These are phyloP conservation scores for Pleomassaria siparia DNA, from an alignment of 2,329 filamentous ascomycete genomes.

Conservation along the genomic window DNA sequence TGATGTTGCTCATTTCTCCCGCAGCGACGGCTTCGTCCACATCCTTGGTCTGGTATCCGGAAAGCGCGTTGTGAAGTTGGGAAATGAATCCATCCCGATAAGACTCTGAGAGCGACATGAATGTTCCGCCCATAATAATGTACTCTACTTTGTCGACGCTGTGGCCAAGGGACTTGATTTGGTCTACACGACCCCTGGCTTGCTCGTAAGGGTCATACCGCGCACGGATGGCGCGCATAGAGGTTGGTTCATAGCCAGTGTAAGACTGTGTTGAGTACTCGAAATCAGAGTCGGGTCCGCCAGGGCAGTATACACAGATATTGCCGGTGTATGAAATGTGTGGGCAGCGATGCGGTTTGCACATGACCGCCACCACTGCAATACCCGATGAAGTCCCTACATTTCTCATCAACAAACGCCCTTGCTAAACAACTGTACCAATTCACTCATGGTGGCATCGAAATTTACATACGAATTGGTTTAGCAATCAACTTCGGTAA, in stretches of 20 bases:
- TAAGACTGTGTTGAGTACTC: slow-evolving; percentile 99
- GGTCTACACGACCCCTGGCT: slow-evolving; percentile 90
- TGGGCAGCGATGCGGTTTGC: slow-evolving; percentile 95
- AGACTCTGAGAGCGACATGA: slow-evolving; percentile 90
- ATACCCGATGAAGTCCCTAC: slow-evolving; percentile 93
- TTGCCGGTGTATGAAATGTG: slow-evolving; percentile 99
- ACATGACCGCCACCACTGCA: slow-evolving; percentile 98
- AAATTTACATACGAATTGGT: slow-evolving; percentile 82
- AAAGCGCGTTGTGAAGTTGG: slow-evolving; percentile 94
- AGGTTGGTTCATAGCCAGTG: slow-evolving; percentile 96
- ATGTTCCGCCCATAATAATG: slow-evolving; percentile 99
- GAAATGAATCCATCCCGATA: slow-evolving; percentile 94
- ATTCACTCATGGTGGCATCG: no score
- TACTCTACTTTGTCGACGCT: slow-evolving; percentile 99
- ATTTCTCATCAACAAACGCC: slow-evolving; percentile 10
- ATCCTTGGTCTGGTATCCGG: slow-evolving; percentile 89
- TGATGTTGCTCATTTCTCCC: slow-evolving; percentile 94
- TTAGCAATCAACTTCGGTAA: slow-evolving; percentile 95
- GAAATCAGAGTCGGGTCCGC: slow-evolving; percentile 96
- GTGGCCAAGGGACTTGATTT: slow-evolving; percentile 92
- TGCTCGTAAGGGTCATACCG: slow-evolving; percentile 98
- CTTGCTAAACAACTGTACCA: not conserved
- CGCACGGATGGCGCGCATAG: slow-evolving; percentile 95
- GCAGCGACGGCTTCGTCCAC: slow-evolving; percentile 95
- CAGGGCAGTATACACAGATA: slow-evolving; percentile 98